Percentiles rank a stretch among this genome's conserved stretches.
Evolutionary conservation across 2,329 filamentous ascomycete genomes (phyloP).

Genomic region (Xylariomycetidae sp.): DNA sequence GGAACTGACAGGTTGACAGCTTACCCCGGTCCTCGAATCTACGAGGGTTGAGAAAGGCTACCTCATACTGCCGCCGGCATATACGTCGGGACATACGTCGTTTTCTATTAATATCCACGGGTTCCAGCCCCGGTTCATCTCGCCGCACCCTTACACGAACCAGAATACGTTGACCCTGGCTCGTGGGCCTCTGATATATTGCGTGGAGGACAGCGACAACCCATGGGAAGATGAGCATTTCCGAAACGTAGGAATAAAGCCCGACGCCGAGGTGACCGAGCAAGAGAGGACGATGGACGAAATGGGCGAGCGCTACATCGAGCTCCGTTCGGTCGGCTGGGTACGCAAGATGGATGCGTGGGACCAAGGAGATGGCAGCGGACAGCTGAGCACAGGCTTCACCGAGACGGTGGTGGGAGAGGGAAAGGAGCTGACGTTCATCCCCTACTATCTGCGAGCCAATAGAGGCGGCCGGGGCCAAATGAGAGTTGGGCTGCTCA

Average conservation of each 20-base stretch:
- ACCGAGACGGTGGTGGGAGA: conserved; percentile 14
- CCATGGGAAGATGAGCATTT: conserved; percentile 50
- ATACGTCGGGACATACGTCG: conserved; percentile 27
- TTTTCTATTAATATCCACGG: conserved; percentile 40
- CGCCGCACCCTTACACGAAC: conserved; percentile 50
- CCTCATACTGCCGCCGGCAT: conserved; percentile 33
- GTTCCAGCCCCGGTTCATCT: conserved; percentile 41
- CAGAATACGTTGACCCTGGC: conserved; percentile 48
- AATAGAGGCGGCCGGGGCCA: conserved; percentile 49
- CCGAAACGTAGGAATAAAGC: conserved; percentile 32
- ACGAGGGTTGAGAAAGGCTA: conserved; percentile 41
- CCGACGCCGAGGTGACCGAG: conserved; percentile 15
- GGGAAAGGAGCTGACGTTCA: conserved; percentile 35
- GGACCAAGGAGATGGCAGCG: too few relatives aligned
- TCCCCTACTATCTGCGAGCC: conserved; percentile 50
- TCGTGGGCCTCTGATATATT: conserved; percentile 55
- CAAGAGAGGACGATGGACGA: conserved; percentile 15
- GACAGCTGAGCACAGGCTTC: too few relatives aligned
- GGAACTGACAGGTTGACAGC: conserved; percentile 16
- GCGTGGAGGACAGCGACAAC: conserved; percentile 54
- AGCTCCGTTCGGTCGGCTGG: conserved; percentile 20
- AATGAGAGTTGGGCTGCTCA: conserved; percentile 41
- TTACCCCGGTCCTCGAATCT: conserved; percentile 29
- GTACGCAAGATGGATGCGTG: conserved; percentile 18
- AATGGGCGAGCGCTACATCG: conserved; percentile 22